Evolutionary conservation across 768 basidiomycete species (phyloP).

Genomic region (Tylopilus sp.): DNA sequence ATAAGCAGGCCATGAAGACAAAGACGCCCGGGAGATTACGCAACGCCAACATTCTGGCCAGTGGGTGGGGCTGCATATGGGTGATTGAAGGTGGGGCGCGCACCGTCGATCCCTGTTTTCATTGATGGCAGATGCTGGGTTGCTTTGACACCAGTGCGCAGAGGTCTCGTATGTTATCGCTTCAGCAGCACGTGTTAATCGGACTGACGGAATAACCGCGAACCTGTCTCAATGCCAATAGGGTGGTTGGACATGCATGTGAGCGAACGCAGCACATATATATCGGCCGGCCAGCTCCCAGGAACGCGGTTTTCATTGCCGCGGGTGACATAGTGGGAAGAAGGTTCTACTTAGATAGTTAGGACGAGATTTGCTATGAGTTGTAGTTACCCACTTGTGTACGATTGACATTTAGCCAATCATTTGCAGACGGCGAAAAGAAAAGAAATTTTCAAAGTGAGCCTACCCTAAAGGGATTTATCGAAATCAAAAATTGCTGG

Average conservation of each 20-base stretch:
- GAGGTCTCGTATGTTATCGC: slow-evolving; percentile 18
- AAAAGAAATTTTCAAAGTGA: not conserved
- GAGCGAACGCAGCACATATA: not conserved
- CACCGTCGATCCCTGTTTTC: slow-evolving; percentile 17
- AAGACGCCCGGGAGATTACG: slow-evolving; percentile 2
- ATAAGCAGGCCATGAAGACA: not conserved
- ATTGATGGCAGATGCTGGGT: slow-evolving; percentile 2
- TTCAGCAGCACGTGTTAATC: slow-evolving; percentile 9
- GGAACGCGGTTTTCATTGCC: not conserved
- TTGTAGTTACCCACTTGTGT: too few relatives aligned
- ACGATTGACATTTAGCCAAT: slow-evolving; percentile 11
- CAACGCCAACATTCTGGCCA: not conserved
- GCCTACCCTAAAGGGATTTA: slow-evolving; percentile 33
- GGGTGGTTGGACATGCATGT: not conserved
- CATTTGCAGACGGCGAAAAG: slow-evolving; percentile 1
- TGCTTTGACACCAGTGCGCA: not conserved
- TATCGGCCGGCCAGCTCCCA: not conserved
- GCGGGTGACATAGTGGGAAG: not conserved
- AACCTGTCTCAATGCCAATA: not conserved
- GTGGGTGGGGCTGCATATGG: not conserved
- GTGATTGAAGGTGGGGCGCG: not conserved
- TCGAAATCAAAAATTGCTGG: slow-evolving; percentile 16
- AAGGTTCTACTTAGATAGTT: not conserved
- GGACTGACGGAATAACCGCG: not conserved
- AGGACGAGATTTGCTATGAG: too few relatives aligned